Base-by-base conservation (phyloP, 2,329 filamentous ascomycete species). In the Dothistroma septosporum region DNA sequence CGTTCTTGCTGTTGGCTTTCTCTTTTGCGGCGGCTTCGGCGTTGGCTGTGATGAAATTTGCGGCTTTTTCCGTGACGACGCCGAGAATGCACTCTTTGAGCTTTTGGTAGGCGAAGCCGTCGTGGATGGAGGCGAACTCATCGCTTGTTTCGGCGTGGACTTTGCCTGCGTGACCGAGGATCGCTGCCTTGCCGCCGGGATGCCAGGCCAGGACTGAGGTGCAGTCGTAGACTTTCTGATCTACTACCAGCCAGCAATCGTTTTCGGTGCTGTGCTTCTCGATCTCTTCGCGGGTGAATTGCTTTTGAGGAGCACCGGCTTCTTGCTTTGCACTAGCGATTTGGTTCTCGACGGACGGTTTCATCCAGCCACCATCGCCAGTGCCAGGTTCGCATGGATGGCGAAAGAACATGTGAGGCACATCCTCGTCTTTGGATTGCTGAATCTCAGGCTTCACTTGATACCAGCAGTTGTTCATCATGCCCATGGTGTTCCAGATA, bases 391-490 rank as follows among this genome's bases (percentile, higher is more conserved):
- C 78, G 6, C 70, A 69, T 0, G 80, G 80, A 65, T 83, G 81
- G 12, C 73, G 73, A 66, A 82, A 83, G n/a, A 75, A 58, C 4
- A 81, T 72, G 2, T 64, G 68, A 1, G 75, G 64, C 5, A 68
- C 66, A 0, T 73, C 69, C 10, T 72, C 69, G 1, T 76, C 66
- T 16, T 70, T 62, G 14, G 71, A 69, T n/a, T 74, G 69, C 0
- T 70, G 58, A 4, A 78, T 74, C 37, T 78, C 75, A 0, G 76
- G 69, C 50, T 76, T 76, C 14, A 83, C 76, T 1, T 69, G 61
- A 62, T 82, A 82, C 77, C 77, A 80, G 61, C 76, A 77, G 49
- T 83, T 83, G 68, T 83, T 83, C 80, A 83, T 82, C 79, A 83
- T 82, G 11, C 78, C 80, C 76, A 79, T 76, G 0, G 80, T 73